Percentiles rank a stretch among this genome's conserved stretches.
Evolutionary conservation across 805 yeast species (phyloP).

Genomic region (Vanderwaltozyma tropicalis): DNA sequence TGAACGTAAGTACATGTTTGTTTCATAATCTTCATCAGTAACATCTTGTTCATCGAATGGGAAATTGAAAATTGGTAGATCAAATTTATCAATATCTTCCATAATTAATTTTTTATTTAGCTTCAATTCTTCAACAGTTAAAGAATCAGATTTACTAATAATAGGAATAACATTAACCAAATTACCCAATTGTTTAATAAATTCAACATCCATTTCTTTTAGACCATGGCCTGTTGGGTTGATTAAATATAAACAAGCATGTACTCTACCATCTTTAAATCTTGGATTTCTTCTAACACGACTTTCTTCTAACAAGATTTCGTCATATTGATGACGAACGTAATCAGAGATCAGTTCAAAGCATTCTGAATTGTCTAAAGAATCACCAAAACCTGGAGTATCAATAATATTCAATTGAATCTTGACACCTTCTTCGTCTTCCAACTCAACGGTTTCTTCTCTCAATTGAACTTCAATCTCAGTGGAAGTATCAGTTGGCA

Average conservation of each 20-base stretch:
- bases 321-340: constrained; percentile 74
- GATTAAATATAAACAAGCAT: constrained; percentile 63
- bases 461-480: constrained; percentile 52
- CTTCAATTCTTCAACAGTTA: constrained; percentile 67
- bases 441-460: constrained; percentile 74
- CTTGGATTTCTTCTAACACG: constrained; percentile 78
- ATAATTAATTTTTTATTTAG: constrained; percentile 62
- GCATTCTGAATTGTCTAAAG: constrained; percentile 55
- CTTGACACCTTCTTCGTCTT: constrained; percentile 78
- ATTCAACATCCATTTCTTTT: constrained; percentile 64
- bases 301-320: constrained; percentile 68
- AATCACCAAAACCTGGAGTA: constrained; percentile 77
- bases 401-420: constrained; percentile 67
- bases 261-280: constrained; percentile 76
- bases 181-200: constrained; percentile 68
- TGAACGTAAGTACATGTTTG: constrained; percentile 53
- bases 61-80: constrained; percentile 65
- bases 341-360: constrained; percentile 67
- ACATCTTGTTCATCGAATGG: constrained; percentile 46
- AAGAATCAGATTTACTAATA: constrained; percentile 75
- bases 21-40: constrained; percentile 55
- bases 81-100: constrained; percentile 64
- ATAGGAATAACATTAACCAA: constrained; percentile 81
- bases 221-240: constrained; percentile 81
- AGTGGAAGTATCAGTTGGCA: constrained; percentile 41